A percentile compares a stretch with the other conserved stretches of the same genome.
These are phyloP conservation scores for Trypanosoma theileri DNA, from an alignment of 208 protist species.

Conservation along the genomic window DNA sequence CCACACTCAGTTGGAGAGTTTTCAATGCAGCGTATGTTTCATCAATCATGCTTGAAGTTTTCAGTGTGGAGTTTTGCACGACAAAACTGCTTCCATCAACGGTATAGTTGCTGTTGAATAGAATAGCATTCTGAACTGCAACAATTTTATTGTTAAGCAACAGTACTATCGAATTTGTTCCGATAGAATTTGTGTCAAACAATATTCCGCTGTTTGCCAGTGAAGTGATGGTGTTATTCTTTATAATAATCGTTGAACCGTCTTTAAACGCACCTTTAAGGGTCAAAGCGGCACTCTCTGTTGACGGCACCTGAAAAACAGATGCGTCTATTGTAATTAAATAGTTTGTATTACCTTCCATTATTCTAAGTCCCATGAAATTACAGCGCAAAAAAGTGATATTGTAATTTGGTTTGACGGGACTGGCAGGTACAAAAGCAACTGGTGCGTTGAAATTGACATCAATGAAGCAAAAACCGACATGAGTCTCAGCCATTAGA, in stretches of 20 bases:
- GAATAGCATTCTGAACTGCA: neutral
- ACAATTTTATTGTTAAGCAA: neutral
- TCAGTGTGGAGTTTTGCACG: slow-evolving; percentile 1
- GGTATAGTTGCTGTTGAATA: neutral
- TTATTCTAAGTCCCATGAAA: too few species aligned
- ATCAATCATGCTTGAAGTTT: neutral
- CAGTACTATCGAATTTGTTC: neutral
- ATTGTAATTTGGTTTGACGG: too few species aligned
- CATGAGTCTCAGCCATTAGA: too few species aligned
- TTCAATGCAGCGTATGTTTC: neutral
- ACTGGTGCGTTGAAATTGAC: too few species aligned
- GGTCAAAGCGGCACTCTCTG: too few species aligned
- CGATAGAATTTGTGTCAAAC: slow-evolving; percentile 6
- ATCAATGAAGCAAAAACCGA: too few species aligned
- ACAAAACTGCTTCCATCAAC: slow-evolving; percentile 7
- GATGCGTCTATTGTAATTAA: too few species aligned
- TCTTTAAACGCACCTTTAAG: too few species aligned
- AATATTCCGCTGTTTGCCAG: neutral
- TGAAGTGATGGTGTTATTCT: slow-evolving; percentile 7
- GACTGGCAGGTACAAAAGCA: too few species aligned
- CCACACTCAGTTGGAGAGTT: neutral
- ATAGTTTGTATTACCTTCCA: too few species aligned
- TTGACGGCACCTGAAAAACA: too few species aligned
- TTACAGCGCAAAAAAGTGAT: too few species aligned
- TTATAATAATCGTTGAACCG: neutral